phyloP scores from a whole-genome alignment of 257 asterid genomes.

The Thymus mandschuricus region DNA sequence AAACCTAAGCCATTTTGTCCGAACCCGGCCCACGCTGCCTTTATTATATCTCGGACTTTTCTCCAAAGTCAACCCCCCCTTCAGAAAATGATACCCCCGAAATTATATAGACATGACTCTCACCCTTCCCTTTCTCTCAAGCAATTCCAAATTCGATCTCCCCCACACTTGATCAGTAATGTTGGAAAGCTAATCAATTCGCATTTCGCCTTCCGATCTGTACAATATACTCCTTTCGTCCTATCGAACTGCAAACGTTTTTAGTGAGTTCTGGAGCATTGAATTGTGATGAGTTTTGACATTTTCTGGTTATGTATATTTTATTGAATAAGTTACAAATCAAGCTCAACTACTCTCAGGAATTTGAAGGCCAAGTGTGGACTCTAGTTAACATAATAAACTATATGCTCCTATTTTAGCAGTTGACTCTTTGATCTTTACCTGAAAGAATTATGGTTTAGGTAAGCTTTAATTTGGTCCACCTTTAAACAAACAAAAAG shows the following conservation, averaged over 20 bases:
- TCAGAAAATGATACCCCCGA: constrained; percentile 1
- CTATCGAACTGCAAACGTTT: no score
- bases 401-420: constrained; percentile 41
- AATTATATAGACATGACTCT: neutral
- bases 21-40: constrained; percentile 30
- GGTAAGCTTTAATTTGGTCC: constrained; percentile 52
- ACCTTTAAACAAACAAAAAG: constrained; percentile 20
- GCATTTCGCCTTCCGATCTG: no score
- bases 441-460: constrained; percentile 54
- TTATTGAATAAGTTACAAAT: neutral
- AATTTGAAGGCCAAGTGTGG: constrained; percentile 14
- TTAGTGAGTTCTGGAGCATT: no score
- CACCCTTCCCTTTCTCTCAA: constrained; percentile 36
- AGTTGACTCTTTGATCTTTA: constrained; percentile 57
- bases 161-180: constrained; percentile 20
- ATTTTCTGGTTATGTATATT: neutral
- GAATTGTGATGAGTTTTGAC: neutral
- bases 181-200: neutral
- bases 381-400: constrained; percentile 11
- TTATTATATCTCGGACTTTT: constrained; percentile 40
- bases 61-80: constrained; percentile 63
- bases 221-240: no score
- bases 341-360: constrained; percentile 30
- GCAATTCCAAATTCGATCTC: constrained; percentile 29
- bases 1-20: constrained; percentile 55